Evolutionary conservation across 495 filamentous ascomycete species (phyloP), one percentile per base, ranked within the genome.

Genomic region (Penicillium lividum): DNA sequence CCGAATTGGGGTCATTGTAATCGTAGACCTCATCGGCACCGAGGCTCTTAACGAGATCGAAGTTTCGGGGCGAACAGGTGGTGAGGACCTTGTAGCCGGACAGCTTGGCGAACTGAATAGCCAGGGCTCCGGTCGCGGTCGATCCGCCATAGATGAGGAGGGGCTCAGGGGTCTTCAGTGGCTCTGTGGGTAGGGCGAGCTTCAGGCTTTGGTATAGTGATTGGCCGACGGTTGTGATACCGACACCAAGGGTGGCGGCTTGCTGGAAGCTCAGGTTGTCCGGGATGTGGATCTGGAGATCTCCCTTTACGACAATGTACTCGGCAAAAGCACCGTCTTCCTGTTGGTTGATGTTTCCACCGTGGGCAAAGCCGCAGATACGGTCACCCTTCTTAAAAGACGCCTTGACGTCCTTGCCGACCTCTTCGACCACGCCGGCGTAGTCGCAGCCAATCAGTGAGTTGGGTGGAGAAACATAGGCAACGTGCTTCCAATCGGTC

Each of bases 401-500:
- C 57, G 75, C 79, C 28, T 54, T 61, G 15, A 86, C 82, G n/a
- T 62, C 68, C 13, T 75, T 70, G 27, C 84, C 83, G 34, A 86
- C 75, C 33, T 73, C 73, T 38, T 82, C 80, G 53, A 88, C 78
- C 0, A 75, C 62, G 45, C 85, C 85, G 7, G 82, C 66, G 64
- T 79, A 85, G 68, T 88, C 84, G 58, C 82, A 80, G 58, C 85
- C 85, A 9, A 80, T 66, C 9, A 84, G 74, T 25, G 67, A 57
- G 16, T 73, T 75, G 0, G 63, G 61, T 3, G 68, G 60, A 22
- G 68, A 43, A 11, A 71, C 47, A 22, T 42, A 58, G 15, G 74
- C 76, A 8, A 85, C 63, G 49, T 80, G 78, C 64, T 87, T 87
- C 77, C 79, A 85, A 70, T 84, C 84, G 0, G 79, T 83, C 6